Evolutionary conservation across 2,329 filamentous ascomycete genomes (phyloP), one percentile per base, ranked within the genome.

Genomic region (Teratosphaeria zuluensis): DNA sequence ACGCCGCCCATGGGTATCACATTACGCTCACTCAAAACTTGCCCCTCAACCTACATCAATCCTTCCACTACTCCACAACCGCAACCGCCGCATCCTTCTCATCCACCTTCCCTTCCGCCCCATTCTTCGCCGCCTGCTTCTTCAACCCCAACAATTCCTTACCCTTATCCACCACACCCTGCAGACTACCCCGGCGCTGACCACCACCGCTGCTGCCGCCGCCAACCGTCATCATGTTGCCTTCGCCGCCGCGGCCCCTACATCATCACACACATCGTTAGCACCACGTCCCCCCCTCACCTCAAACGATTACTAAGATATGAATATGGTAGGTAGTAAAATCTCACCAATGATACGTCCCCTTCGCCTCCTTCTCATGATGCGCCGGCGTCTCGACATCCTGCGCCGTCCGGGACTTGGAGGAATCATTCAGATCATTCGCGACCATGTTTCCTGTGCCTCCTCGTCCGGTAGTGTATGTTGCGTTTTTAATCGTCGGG

Each of bases 391-490:
- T 83, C 60, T 86, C 84, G 61, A 96, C 89, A 68, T 96, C 92
- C 74, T 97, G 92, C 51, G 85, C 85, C 57, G 84, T 80, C 63
- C 92, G 87, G 38, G 92, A 90, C 70, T 89, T 70, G 62, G 82
- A 80, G 8, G 84, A 81, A 62, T 77, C 84, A 51, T 79, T 76
- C 3, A 86, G 11, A 84, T 92, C 87, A 61, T 84, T 84, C 70
- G 87, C 85, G 54, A 88, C 85, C 87, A 96, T 96, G 78, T 96
- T 96, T 60, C 92, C 92, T 4, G 84, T 86, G 16, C 54, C 92
- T 58, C 92, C 92, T 56, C 92, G 88, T 58, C 92, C 92, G 2
- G 92, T 96, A 21, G 92, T 96, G 70, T 92, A 91, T 64, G 89
- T 80, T n/a, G 88, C 77, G 53, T 83, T 83, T 77, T 95, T 96